Evolutionary conservation across 768 basidiomycete species (phyloP), one percentile per base, ranked within the genome.

Genomic region (Leucocoprinus birnbaumii): DNA sequence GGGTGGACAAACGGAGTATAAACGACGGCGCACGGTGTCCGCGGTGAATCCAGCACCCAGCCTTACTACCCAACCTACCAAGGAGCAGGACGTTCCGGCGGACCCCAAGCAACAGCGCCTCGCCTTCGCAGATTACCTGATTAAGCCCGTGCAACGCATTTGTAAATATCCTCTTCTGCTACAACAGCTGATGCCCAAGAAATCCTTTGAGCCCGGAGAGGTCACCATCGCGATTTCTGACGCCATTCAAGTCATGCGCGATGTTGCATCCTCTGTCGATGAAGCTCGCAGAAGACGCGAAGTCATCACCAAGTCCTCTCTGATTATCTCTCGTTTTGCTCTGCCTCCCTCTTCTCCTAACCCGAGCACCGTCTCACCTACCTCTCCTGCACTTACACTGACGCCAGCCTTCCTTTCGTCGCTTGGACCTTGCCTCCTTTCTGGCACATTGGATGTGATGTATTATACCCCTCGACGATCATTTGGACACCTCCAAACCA

Each of bases 131-230:
- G 96, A 98, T 71, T 94, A 94, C 66, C 80, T 98, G 72, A 98
- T 99, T 73, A 94, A 94, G 69, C 96, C 96, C n/a, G 81, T 98
- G 14, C 96, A 99, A 69, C 78, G 94, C 48, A 88, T 99, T 48
- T 98, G 95, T 80, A 91, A 87, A 62, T 99, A 99, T 65, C 93
- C 94, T 16, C 79, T 98, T 48, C 79, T 99, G 8, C 81, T 99
- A 43, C 86, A 85, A 55, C 85, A 89, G 62, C 79, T 97, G 34
- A 68, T 69, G 48, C 64, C 24, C 63, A 53, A 27, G 59, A 55
- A 34, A 19, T 21, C 47, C 9, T 55, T 43, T 53, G 61, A 24
- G 25, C 48, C 37, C 61, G 66, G 68, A 11, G 75, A 76, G 58
- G 68, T 75, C 25, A 71, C 76, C 51, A 71, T 74, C 19, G 65